Conservation (phyloP, 768 basidiomycete species). For the Tricholoma hemisulphureum region DNA sequence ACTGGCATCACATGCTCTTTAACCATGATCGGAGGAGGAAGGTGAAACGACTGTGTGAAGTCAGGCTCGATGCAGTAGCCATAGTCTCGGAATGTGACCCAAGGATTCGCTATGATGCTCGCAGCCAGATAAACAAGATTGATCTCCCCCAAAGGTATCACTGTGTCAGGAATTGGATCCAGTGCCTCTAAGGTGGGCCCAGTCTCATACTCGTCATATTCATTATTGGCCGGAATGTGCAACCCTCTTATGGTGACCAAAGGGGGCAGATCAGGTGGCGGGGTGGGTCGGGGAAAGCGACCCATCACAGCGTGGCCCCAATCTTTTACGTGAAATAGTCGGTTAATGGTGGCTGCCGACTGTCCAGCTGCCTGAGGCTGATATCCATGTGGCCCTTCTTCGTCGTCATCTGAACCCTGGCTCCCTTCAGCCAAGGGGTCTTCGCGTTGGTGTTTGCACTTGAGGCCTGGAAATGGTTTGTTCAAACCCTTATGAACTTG, state of each 20-base stretch:
- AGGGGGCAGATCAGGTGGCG: slow-evolving; percentile 2
- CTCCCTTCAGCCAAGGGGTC: no score
- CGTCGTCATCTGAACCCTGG: background rate
- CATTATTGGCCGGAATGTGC: background rate
- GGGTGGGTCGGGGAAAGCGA: slow-evolving; percentile 1
- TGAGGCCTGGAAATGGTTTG: background rate
- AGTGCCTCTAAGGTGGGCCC: slow-evolving; percentile 10
- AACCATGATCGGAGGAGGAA: background rate
- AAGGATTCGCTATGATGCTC: slow-evolving; percentile 9
- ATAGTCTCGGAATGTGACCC: slow-evolving; percentile 15
- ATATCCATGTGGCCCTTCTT: no score
- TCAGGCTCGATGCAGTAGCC: slow-evolving; percentile 10
- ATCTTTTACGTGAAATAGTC: background rate
- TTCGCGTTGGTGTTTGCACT: background rate
- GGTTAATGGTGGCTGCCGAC: background rate
- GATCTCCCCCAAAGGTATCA: background rate
- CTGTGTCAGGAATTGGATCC: slow-evolving; percentile 4
- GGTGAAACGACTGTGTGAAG: slow-evolving; percentile 9
- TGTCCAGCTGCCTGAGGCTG: background rate
- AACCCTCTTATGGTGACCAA: background rate
- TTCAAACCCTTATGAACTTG: no score
- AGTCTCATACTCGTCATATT: slow-evolving; percentile 14
- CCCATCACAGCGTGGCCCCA: background rate
- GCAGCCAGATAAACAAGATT: slow-evolving; percentile 13
- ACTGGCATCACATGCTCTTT: slow-evolving; percentile 12